Evolutionary conservation across 345 rosid species (phyloP), one percentile per base, ranked within the genome.

Genomic region (Syzygium oleosum): DNA sequence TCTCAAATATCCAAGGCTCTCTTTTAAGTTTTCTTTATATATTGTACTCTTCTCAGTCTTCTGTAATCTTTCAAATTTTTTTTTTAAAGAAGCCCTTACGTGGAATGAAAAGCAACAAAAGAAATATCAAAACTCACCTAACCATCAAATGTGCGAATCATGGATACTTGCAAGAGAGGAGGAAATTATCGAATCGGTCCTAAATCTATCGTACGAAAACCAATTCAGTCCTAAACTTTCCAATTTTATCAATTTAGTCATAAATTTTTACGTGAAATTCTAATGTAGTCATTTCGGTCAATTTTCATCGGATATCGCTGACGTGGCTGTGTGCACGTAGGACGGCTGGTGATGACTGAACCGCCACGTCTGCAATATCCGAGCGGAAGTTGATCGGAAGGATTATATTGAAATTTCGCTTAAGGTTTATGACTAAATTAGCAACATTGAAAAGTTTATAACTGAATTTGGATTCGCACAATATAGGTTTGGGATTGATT

Each of bases 191-290:
- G 0, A n/a, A 61, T n/a, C 9, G 6, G 9, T 7, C 2, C 1
- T 61, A 14, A 13, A n/a, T 7, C 7, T 13, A 12, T 3, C 3
- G 1, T n/a, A 7, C 38, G 17, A 1, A 6, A n/a, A 0, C 0
- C 4, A 3, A n/a, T 13, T 61, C 0, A n/a, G 0, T 61, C 0
- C 2, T 56, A 56, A n/a, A n/a, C 0, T n/a, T 13, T 61, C 13
- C n/a, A n/a, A 3, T 2, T 61, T 61, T 61, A 0, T 0, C 9
- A 13, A 61, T 61, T 13, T n/a, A n/a, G 3, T n/a, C 16, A 3
- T 13, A 14, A 61, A 13, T 3, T 4, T 63, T 61, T 14, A 63
- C 6, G 3, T 14, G 21, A 29, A 14, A 63, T 63, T 29, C 16
- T 2, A 3, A 4, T 15, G 0, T 16, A 15, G 1, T 7, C 58